Percentiles rank a stretch among this genome's conserved stretches.
Conservation (phyloP, 176 grass and related monocot genomes). For the Oryza glaberrima region DNA sequence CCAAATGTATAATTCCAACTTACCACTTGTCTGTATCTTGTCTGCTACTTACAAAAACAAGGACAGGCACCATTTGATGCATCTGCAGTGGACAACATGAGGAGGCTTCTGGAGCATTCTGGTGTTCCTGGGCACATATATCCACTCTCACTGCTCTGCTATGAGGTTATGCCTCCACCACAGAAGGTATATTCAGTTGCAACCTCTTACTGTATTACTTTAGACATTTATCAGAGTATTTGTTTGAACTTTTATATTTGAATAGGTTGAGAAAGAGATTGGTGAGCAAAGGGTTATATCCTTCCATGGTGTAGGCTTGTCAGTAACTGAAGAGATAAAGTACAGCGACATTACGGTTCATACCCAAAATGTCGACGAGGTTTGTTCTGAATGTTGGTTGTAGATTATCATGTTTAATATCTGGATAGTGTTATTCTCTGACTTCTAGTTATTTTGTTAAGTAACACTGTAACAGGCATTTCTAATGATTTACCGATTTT, state of each 20-base stretch:
- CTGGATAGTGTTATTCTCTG: background rate
- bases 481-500: background rate
- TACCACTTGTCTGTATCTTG: constrained; percentile 17
- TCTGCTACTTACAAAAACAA: constrained; percentile 55
- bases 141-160: constrained; percentile 85
- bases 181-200: constrained; percentile 57
- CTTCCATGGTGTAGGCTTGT: constrained; percentile 90
- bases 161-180: constrained; percentile 97
- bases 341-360: constrained; percentile 58
- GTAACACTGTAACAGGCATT: background rate
- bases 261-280: constrained; percentile 95
- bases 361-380: constrained; percentile 67
- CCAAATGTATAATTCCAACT: constrained; percentile 24
- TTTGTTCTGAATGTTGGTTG: constrained; percentile 36
- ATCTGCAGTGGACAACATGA: constrained; percentile 95
- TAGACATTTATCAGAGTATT: constrained; percentile 11
- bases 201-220: constrained; percentile 4
- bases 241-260: constrained; percentile 27
- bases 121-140: constrained; percentile 84
- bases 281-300: constrained; percentile 90
- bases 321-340: constrained; percentile 74
- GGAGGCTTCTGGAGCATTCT: constrained; percentile 92
- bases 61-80: constrained; percentile 87
- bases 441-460: constrained; percentile 21
- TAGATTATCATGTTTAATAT: constrained; percentile 34